Conservation (phyloP, 768 basidiomycete genomes). For the Kwoniella europaea region DNA sequence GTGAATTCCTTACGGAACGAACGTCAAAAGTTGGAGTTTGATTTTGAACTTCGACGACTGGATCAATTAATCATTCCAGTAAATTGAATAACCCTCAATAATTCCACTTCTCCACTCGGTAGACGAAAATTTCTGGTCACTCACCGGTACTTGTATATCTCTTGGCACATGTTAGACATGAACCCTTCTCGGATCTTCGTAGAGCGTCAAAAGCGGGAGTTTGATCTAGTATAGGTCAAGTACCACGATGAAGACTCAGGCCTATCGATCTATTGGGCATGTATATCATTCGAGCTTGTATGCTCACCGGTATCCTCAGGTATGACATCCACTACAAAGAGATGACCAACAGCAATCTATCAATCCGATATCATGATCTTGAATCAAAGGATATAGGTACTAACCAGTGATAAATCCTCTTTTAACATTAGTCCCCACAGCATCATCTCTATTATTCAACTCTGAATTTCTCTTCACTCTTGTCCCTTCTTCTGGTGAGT, state of each 20-base stretch:
- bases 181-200: background rate
- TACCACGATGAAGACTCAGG: no score
- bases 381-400: no score
- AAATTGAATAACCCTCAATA: no score
- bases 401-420: background rate
- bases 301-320: background rate
- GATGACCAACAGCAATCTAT: background rate
- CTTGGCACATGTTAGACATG: no score
- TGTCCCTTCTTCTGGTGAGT: background rate
- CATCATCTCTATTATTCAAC: background rate
- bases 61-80: background rate
- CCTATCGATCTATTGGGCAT: no score
- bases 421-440: background rate
- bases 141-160: no score
- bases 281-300: no score
- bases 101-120: no score
- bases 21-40: slow-evolving; percentile 7
- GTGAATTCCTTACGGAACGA: background rate
- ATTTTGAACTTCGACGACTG: background rate
- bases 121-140: no score
- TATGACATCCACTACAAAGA: background rate
- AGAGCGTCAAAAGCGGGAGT: background rate
- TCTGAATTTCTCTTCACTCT: background rate
- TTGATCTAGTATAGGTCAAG: background rate
- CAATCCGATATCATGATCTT: no score